Evolutionary conservation across 441 rosid species (phyloP).

Genomic region (Theobroma grandiflorum): DNA sequence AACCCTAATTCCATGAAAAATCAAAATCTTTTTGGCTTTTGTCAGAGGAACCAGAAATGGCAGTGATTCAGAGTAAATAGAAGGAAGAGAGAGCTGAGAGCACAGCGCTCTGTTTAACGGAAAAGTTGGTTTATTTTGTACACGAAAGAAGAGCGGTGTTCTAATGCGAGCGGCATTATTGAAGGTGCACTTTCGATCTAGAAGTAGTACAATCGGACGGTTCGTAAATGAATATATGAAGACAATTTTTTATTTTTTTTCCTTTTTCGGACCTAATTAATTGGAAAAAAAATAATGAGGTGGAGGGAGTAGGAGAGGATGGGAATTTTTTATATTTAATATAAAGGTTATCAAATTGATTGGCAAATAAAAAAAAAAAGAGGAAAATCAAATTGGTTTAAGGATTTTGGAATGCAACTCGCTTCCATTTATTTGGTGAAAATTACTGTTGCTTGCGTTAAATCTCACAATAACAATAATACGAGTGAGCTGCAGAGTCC

Average conservation of each 20-base stretch:
- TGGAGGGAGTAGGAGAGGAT: not conserved
- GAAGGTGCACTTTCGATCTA: not conserved
- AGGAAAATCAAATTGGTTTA: not conserved
- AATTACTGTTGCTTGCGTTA: too few relatives aligned
- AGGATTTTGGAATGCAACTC: too few relatives aligned
- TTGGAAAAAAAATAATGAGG: not conserved
- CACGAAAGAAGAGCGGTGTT: not conserved
- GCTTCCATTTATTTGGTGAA: too few relatives aligned
- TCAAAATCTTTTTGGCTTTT: not conserved
- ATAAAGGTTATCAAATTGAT: too few relatives aligned
- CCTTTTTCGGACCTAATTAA: too few relatives aligned
- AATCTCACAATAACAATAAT: too few relatives aligned
- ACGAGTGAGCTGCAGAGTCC: not conserved
- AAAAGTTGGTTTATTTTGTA: too few relatives aligned
- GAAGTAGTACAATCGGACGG: constrained; percentile 10
- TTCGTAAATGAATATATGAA: not conserved
- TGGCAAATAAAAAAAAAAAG: too few relatives aligned
- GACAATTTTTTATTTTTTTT: not conserved
- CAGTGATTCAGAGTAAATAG: not conserved
- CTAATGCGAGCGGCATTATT: not conserved
- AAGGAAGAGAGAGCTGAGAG: too few relatives aligned
- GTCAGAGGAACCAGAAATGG: not conserved
- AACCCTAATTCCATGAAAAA: constrained; percentile 22
- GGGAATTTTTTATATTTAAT: too few relatives aligned
- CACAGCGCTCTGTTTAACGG: too few relatives aligned